These are phyloP conservation scores for Dendrocalamus sinicus DNA, from an alignment of 176 grass and related monocot genomes.

Conservation along the genomic window DNA sequence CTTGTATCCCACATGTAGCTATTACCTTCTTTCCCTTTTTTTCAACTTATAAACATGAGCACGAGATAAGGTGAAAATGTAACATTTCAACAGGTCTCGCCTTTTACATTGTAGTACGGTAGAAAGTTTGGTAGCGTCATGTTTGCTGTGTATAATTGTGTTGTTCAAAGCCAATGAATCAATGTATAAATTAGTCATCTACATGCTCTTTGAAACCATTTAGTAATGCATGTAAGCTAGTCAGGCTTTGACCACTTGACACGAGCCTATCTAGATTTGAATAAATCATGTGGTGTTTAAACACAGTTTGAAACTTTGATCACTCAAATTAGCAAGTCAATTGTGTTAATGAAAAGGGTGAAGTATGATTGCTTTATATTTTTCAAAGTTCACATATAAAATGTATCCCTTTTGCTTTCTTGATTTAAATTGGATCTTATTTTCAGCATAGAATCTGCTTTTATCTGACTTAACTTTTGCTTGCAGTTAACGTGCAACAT, in stretches of 20 bases:
- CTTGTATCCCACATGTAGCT: neutral
- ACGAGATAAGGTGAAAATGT: neutral
- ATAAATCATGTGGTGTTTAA: neutral
- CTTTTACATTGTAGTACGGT: neutral
- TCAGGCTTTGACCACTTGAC: neutral
- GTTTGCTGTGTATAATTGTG: neutral
- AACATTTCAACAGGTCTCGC: neutral
- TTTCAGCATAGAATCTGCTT: slow-evolving; percentile 6
- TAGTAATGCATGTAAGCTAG: slow-evolving; percentile 1
- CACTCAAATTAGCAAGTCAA: slow-evolving; percentile 5
- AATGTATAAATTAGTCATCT: neutral
- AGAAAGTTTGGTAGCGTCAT: neutral
- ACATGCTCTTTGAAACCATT: slow-evolving; percentile 3
- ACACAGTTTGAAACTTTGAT: neutral
- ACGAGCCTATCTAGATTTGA: neutral
- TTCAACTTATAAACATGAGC: neutral
- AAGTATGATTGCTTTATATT: neutral
- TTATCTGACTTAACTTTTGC: slow-evolving; percentile 34
- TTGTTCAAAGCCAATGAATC: neutral
- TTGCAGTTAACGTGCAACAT: slow-evolving; percentile 75
- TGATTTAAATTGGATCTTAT: neutral
- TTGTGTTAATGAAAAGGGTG: neutral
- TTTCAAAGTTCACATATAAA: slow-evolving; percentile 26
- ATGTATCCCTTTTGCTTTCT: neutral
- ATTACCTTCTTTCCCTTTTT: neutral